Conservation (phyloP, 371 early-diverging fungal species). For the Chytridiales sp. region DNA sequence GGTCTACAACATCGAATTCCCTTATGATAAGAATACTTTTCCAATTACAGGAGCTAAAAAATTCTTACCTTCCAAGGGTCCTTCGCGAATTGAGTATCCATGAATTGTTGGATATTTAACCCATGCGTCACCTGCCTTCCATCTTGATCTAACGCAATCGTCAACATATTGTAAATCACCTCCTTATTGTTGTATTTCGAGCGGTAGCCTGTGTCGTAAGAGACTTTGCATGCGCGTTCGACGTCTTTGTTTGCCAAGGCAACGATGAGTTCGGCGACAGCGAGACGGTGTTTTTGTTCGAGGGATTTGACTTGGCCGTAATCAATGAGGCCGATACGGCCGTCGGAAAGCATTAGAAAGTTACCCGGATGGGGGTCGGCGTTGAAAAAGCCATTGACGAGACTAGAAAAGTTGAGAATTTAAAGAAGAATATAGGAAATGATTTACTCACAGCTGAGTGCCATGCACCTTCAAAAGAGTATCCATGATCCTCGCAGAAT, state of each 20-base stretch:
- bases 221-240: conserved; percentile 7
- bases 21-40: neutral
- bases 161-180: conserved; percentile 25
- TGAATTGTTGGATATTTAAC: conserved; percentile 22
- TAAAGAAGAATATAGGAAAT: neutral
- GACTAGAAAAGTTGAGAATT: neutral
- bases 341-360: conserved; percentile 22
- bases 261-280: conserved; percentile 18
- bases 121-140: conserved; percentile 29
- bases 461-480: conserved; percentile 28
- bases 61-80: conserved; percentile 22
- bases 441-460: conserved; percentile 20
- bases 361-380: conserved; percentile 37
- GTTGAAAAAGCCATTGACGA: conserved; percentile 25
- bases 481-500: conserved; percentile 24
- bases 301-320: conserved; percentile 32
- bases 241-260: conserved; percentile 16
- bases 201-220: conserved; percentile 14
- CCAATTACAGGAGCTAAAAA: neutral
- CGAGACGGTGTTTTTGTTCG: conserved; percentile 11
- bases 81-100: conserved; percentile 17
- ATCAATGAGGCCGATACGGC: conserved; percentile 28
- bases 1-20: neutral
- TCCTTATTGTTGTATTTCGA: conserved; percentile 19
- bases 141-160: conserved; percentile 26